Evolutionary conservation across 2,329 filamentous ascomycete species (phyloP).

Genomic region (Fusarium gaditjirri): DNA sequence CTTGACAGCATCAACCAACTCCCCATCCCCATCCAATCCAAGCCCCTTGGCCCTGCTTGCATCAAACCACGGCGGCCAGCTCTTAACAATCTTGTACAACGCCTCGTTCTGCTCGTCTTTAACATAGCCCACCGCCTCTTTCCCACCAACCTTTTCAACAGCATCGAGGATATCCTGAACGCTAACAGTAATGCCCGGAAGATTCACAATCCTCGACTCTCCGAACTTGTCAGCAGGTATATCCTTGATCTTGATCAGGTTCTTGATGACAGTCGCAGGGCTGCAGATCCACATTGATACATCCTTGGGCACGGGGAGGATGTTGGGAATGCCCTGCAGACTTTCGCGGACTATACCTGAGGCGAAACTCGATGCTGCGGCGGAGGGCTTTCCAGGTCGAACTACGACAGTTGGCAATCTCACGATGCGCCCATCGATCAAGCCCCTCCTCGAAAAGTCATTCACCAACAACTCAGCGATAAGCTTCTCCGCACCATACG

Average conservation of each 20-base stretch:
- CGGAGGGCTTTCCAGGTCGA: conserved; percentile 68
- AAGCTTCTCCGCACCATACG: conserved; percentile 71
- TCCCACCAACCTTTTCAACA: conserved; percentile 59
- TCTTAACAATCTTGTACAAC: conserved; percentile 61
- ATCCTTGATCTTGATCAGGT: conserved; percentile 58
- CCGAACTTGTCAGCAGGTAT: conserved; percentile 54
- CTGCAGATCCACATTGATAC: conserved; percentile 64
- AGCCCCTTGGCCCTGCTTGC: conserved; percentile 62
- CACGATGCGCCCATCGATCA: conserved; percentile 66
- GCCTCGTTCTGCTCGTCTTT: conserved; percentile 59
- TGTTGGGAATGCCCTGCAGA: conserved; percentile 56
- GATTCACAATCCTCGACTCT: conserved; percentile 58
- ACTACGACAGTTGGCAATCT: conserved; percentile 71
- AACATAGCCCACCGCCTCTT: conserved; percentile 55
- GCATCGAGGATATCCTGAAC: conserved; percentile 65
- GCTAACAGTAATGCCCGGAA: conserved; percentile 63
- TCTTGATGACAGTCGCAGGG: conserved; percentile 59
- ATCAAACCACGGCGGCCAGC: conserved; percentile 65
- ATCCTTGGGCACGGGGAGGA: conserved; percentile 58
- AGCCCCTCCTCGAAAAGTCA: conserved; percentile 57
- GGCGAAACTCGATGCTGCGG: conserved; percentile 69
- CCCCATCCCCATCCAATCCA: conserved; percentile 60
- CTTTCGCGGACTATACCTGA: conserved; percentile 71
- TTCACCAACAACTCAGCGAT: conserved; percentile 62
- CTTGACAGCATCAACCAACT: conserved; percentile 47